Percentiles rank a stretch among this genome's conserved stretches.
phyloP scores from a whole-genome alignment of 176 grass and related monocot genomes.

The Aechmea fasciata region DNA sequence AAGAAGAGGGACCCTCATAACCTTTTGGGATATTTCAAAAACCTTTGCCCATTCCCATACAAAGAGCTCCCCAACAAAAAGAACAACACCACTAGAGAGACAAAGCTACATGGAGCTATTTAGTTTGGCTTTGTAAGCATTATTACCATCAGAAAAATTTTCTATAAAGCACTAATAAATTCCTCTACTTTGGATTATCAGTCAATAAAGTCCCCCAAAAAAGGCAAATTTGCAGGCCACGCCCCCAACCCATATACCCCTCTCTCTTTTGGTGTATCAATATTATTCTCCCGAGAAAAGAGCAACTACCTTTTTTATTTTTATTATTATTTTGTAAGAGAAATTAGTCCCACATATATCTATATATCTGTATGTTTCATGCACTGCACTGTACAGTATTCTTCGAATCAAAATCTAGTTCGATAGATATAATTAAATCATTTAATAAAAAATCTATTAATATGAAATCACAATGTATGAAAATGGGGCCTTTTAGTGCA shows the following conservation, averaged over 20 bases:
- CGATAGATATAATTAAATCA: too few relatives aligned
- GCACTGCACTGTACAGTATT: too few relatives aligned
- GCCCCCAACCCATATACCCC: slow-evolving; percentile 9
- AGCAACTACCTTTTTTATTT: too few relatives aligned
- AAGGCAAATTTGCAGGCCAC: slow-evolving; percentile 26
- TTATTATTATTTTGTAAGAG: too few relatives aligned
- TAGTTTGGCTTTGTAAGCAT: background rate
- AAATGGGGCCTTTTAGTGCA: background rate
- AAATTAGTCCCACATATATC: too few relatives aligned
- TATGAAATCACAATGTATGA: too few relatives aligned
- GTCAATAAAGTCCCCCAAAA: slow-evolving; percentile 26
- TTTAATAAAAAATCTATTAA: too few relatives aligned
- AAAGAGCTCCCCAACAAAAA: slow-evolving; percentile 4
- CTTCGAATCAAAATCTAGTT: too few relatives aligned
- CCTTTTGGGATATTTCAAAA: background rate
- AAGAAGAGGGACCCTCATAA: background rate
- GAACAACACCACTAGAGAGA: background rate
- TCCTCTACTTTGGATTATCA: slow-evolving; percentile 7
- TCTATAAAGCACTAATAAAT: too few relatives aligned
- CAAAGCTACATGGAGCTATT: slow-evolving; percentile 4
- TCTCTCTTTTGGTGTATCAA: slow-evolving; percentile 8
- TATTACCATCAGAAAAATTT: background rate
- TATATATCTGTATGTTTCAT: too few relatives aligned
- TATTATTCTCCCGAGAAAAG: too few relatives aligned
- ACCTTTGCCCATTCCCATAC: background rate